phyloP scores from a whole-genome alignment of 2,329 filamentous ascomycete species.

The Paracorniculantispora psalliotae region DNA sequence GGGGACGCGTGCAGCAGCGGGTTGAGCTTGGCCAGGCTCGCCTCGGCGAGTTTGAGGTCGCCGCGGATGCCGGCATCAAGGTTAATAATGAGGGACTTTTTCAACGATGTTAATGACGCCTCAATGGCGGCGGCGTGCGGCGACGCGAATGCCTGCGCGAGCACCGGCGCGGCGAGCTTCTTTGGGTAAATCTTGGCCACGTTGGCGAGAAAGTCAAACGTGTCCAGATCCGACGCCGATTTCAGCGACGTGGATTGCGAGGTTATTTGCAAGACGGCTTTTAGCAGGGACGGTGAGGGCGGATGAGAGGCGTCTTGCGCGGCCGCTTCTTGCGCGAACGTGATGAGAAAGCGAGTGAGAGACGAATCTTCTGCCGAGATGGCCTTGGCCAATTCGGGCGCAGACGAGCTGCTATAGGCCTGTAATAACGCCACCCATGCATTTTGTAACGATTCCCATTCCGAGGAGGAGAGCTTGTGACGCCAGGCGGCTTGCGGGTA shows the following conservation, averaged over 20 bases:
- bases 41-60: constrained; percentile 51
- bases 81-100: constrained; percentile 55
- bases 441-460: constrained; percentile 74
- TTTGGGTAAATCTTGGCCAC: constrained; percentile 63
- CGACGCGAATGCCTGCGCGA: constrained; percentile 45
- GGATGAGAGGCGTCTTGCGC: constrained; percentile 28
- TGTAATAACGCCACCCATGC: constrained; percentile 69
- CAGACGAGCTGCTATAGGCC: constrained; percentile 56
- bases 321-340: constrained; percentile 57
- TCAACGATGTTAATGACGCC: constrained; percentile 52
- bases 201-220: constrained; percentile 65
- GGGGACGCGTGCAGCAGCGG: constrained; percentile 59
- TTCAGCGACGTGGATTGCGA: constrained; percentile 47
- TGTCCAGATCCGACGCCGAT: constrained; percentile 45
- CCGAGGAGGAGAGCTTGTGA: constrained; percentile 57
- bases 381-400: constrained; percentile 48
- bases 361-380: constrained; percentile 51
- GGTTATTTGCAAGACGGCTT: constrained; percentile 59
- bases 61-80: constrained; percentile 58
- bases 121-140: constrained; percentile 45
- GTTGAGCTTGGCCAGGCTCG: constrained; percentile 53
- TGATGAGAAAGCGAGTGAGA: constrained; percentile 57
- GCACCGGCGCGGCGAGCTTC: constrained; percentile 50
- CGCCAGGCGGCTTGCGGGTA: constrained; percentile 68
- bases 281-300: constrained; percentile 47